Conservation (phyloP, 805 yeast species). For the Candida pini region DNA sequence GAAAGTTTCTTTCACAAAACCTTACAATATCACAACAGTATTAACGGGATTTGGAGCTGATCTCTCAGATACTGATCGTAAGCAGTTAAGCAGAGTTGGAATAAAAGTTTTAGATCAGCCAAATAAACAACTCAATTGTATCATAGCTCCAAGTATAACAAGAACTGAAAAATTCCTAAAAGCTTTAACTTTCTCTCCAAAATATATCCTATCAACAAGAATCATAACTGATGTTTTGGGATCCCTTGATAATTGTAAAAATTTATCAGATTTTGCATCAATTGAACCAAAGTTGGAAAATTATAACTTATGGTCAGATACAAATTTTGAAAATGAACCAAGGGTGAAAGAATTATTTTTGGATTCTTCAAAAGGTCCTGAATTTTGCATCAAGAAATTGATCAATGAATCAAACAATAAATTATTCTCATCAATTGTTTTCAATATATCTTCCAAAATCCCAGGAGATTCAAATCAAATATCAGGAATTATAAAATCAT, state of each 20-base stretch:
- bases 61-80: slow-evolving; percentile 37
- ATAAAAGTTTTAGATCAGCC: slow-evolving; percentile 40
- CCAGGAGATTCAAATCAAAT: slow-evolving; percentile 58
- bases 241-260: slow-evolving; percentile 22
- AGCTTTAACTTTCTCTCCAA: slow-evolving; percentile 53
- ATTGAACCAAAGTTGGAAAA: slow-evolving; percentile 21
- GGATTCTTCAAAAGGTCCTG: slow-evolving; percentile 15
- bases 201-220: slow-evolving; percentile 48
- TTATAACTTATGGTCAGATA: slow-evolving; percentile 22
- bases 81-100: slow-evolving; percentile 47
- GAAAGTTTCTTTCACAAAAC: slow-evolving; percentile 11
- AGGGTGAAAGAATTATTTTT: slow-evolving; percentile 30
- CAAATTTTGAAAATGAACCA: slow-evolving; percentile 29
- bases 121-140: slow-evolving; percentile 38
- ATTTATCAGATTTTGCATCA: slow-evolving; percentile 20
- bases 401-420: slow-evolving; percentile 18
- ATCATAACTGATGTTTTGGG: slow-evolving; percentile 45
- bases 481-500: slow-evolving; percentile 50
- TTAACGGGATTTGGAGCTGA: slow-evolving; percentile 61
- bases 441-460: slow-evolving; percentile 52
- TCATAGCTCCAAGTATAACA: slow-evolving; percentile 75
- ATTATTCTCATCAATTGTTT: slow-evolving; percentile 42
- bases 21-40: slow-evolving; percentile 42
- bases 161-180: slow-evolving; percentile 84
- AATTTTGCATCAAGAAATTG: slow-evolving; percentile 12